Conservation (phyloP, 192 early-diverging fungal species). For the Gaertneriomyces sp. region DNA sequence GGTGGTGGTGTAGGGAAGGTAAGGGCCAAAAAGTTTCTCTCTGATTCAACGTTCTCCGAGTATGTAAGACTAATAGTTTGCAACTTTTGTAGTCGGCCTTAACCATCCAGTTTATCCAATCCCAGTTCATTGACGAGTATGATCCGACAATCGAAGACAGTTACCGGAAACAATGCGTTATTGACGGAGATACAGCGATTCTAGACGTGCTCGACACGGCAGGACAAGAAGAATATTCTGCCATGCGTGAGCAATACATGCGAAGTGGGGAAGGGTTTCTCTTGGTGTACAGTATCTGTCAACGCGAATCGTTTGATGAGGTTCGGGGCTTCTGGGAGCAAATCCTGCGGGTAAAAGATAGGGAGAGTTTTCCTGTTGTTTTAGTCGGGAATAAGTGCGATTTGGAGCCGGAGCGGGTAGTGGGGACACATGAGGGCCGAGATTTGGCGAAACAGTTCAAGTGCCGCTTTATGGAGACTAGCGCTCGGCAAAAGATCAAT, state of each 20-base stretch:
- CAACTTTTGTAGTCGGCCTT: constrained; percentile 26
- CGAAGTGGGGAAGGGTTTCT: constrained; percentile 76
- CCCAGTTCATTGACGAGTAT: constrained; percentile 54
- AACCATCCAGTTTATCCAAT: constrained; percentile 78
- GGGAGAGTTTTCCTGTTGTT: constrained; percentile 60
- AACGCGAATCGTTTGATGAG: constrained; percentile 63
- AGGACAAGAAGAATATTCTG: constrained; percentile 51
- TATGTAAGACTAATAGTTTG: not conserved
- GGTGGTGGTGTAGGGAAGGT: constrained; percentile 35
- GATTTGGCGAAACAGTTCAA: constrained; percentile 68
- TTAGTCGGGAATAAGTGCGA: constrained; percentile 83
- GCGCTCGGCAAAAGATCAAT: constrained; percentile 77
- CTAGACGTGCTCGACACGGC: constrained; percentile 83
- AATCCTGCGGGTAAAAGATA: constrained; percentile 71
- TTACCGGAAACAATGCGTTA: constrained; percentile 74
- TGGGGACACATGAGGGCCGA: constrained; percentile 60
- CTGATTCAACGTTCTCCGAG: not conserved
- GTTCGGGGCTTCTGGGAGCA: constrained; percentile 58
- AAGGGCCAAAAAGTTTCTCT: not conserved
- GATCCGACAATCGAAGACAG: constrained; percentile 51
- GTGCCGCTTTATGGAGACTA: constrained; percentile 76
- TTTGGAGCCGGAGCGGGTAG: constrained; percentile 52
- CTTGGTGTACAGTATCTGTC: constrained; percentile 70
- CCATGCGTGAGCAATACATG: constrained; percentile 74
- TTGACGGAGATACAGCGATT: constrained; percentile 70